Conservation (phyloP, 2,329 filamentous ascomycete genomes). For the Ceratocystis albifundus region DNA sequence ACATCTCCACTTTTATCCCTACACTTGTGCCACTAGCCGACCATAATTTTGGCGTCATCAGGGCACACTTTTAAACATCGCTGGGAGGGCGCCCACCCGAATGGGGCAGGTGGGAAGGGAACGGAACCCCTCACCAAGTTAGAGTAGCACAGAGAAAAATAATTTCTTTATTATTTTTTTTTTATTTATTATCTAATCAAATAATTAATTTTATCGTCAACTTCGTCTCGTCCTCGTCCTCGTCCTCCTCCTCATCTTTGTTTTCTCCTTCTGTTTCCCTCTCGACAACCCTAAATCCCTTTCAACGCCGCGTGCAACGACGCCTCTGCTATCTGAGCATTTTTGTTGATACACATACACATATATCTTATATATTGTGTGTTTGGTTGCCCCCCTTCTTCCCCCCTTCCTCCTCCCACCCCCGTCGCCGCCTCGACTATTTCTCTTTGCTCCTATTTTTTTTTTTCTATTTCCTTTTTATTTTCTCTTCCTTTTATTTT, state of each 20-base stretch:
- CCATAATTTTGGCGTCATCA: neutral
- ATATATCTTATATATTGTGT: neutral
- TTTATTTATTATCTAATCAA: neutral
- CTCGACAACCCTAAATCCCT: neutral
- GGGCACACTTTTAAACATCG: neutral
- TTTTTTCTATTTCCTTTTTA: constrained; percentile 15
- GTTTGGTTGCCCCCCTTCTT: neutral
- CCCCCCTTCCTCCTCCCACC: neutral
- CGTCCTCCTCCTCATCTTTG: neutral
- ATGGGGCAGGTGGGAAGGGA: neutral
- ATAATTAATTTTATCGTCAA: neutral
- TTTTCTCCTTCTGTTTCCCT: neutral
- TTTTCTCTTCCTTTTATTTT: constrained; percentile 9
- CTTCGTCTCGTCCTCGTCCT: neutral
- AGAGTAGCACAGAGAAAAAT: neutral
- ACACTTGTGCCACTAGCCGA: neutral
- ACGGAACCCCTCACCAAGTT: neutral
- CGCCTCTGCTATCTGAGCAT: constrained; percentile 12
- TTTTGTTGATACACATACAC: constrained; percentile 10
- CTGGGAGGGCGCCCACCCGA: no score
- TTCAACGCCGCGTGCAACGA: neutral
- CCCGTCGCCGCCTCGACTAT: constrained; percentile 9
- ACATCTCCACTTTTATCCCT: neutral
- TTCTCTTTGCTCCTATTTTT: constrained; percentile 14
- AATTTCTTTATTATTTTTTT: neutral